Base-by-base conservation (phyloP, 768 basidiomycete species). In the Russula griseocarnosa region DNA sequence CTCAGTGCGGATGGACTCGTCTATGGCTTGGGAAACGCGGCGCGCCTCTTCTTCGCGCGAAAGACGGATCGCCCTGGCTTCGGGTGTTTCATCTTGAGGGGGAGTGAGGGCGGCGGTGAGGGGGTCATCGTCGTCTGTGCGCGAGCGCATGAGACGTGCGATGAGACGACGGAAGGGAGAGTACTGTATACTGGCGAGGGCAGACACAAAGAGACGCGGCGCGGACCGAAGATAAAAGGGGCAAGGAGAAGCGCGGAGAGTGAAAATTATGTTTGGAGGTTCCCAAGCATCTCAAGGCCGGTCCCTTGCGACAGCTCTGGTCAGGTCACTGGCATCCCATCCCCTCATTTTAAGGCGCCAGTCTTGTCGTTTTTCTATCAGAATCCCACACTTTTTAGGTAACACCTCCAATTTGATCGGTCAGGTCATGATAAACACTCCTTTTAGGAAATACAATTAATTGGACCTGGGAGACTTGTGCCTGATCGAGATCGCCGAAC, bases 1-100 rank as follows among this genome's bases (percentile, higher is more conserved):
- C 69, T 83, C 85, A 6, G 80, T 79, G 70, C 82, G 85, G 77
- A 93, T 84, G 55, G 78, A 77, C 61, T 88, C 87, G 77, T 92
- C 90, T 75, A 92, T 92, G 60, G 81, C 85, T 58, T 75, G 79
- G 72, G 85, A 88, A 61, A 89, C 77, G 67, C 82, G 77, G 68
- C 74, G 77, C 0, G 90, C 88, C 64, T 88, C 84, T 30, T 83
- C 86, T 74, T 92, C 90, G 34, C 79, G 75, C 38, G 52, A 78
- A 8, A 87, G 73, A 2, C 89, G 78, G 55, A 78, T 69, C 9
- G 77, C 72, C 51, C 82, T 82, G 71, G 88, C 77, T 38, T 83
- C 81, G 5, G 81, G 79, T 0, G 86, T 78, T 74, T 92, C 90
- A 77, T 85, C 79, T 16, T 80, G 74, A 9, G 90, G 90, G 3